Base-by-base conservation (phyloP, 768 basidiomycete genomes). In the Cystobasidium tubakii region DNA sequence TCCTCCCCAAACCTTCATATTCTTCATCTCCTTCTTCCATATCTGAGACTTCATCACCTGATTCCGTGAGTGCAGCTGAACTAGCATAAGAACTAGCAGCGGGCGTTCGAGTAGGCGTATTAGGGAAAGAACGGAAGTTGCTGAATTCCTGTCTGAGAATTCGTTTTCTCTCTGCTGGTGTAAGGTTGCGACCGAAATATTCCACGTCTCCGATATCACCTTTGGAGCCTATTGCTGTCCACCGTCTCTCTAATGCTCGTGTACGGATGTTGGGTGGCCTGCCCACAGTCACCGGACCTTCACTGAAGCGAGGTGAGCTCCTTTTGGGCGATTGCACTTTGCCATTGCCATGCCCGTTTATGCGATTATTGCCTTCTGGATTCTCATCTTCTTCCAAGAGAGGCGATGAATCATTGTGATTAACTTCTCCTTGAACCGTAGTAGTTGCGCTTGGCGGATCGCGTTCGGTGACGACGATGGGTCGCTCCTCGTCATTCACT, bases 341-440 rank as follows among this genome's bases (percentile, higher is more conserved):
- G 39, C 55, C 67, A 39, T 62, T 36, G 33, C 66, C 75, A 72
- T 66, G 63, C 1, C 23, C 34, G 57, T 6, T 29, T 3, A 21
- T 65, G 36, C 27, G 27, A n/a, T 36, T 62, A 50, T 57, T 42
- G 78, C 78, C 27, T 76, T 75, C 36, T 79, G 77, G 34, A 77
- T 77, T 67, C 77, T 74, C 70, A 76, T 79, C 80, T 3, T 77
- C 75, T 9, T 79, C 80, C n/a, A 73, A 25, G 9, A 73, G 62
- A 25, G 72, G 72, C 43, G n/a, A 43, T 2, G 73, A 23, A 7
- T 2, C 53, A 39, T 73, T 21, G 6, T 46, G 21, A 46, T 53
- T 21, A 17, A 25, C 50, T 27, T 31, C 54, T 13, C 10, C n/a
- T 4, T 31, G 36, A 29, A 25, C 15, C 17, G 33, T 50, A 31